Evolutionary conservation across 495 filamentous ascomycete genomes (phyloP).

Genomic region (Bombardia bombarda): DNA sequence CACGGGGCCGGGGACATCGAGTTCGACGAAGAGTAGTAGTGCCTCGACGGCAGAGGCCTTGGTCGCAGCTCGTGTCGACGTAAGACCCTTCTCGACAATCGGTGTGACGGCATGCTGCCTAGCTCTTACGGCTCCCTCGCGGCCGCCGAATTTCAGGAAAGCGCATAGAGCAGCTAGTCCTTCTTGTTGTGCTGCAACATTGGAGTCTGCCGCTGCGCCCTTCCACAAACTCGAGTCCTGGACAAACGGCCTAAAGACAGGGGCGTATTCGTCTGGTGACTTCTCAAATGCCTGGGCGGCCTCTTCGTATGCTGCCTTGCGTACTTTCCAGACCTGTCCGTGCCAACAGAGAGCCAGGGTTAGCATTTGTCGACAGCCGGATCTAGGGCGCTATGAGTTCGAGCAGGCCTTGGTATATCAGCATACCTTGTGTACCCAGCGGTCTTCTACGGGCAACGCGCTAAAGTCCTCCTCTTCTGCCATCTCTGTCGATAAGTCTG

Average conservation of each 20-base stretch:
- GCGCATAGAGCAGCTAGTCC: slow-evolving; percentile 79
- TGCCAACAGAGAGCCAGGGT: neutral
- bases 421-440: slow-evolving; percentile 80
- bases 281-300: slow-evolving; percentile 78
- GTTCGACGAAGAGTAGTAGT: slow-evolving; percentile 78
- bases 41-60: slow-evolving; percentile 85
- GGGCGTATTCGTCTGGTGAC: slow-evolving; percentile 79
- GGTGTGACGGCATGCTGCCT: slow-evolving; percentile 63
- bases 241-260: slow-evolving; percentile 76
- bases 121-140: slow-evolving; percentile 71
- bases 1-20: slow-evolving; percentile 77
- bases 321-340: slow-evolving; percentile 86
- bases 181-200: slow-evolving; percentile 95
- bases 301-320: slow-evolving; percentile 92
- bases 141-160: slow-evolving; percentile 81
- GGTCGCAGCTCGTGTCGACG: slow-evolving; percentile 75
- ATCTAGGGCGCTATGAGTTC: too few species aligned
- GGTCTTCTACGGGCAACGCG: slow-evolving; percentile 69
- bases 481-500: slow-evolving; percentile 34
- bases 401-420: too few species aligned
- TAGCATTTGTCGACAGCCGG: neutral
- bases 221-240: slow-evolving; percentile 86
- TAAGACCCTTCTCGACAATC: slow-evolving; percentile 87
- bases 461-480: slow-evolving; percentile 80
- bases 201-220: slow-evolving; percentile 86